A percentile compares a stretch with the other conserved stretches of the same genome.
Conservation (phyloP, 352 stramenopile genomes). For the Globisporangium parvum region DNA sequence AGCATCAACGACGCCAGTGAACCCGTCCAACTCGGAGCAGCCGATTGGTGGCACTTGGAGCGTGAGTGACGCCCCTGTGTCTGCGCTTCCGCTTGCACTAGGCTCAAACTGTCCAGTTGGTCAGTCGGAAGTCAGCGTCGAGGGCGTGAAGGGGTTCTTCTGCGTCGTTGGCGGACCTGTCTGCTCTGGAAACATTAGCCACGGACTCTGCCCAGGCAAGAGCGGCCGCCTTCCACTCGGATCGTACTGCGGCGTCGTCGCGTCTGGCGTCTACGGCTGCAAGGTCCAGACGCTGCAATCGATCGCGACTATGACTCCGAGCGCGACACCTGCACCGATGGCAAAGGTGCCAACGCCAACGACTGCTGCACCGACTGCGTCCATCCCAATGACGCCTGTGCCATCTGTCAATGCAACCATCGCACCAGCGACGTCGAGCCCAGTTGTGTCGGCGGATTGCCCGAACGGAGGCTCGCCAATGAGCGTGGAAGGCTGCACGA, state of each 20-base stretch:
- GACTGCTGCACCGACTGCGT: not conserved
- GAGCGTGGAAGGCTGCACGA: slow-evolving; percentile 12
- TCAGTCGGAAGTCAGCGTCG: slow-evolving; percentile 3
- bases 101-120: slow-evolving; percentile 5
- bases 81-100: not conserved
- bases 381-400: slow-evolving; percentile 2
- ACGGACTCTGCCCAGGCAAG: slow-evolving; percentile 8
- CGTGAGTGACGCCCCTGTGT: not conserved
- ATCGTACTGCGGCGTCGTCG: slow-evolving; percentile 15
- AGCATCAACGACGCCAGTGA: too few relatives aligned
- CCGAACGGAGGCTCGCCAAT: slow-evolving; percentile 5
- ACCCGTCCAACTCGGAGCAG: too few relatives aligned
- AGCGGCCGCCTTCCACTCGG: slow-evolving; percentile 9
- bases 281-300: slow-evolving; percentile 11
- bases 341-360: not conserved
- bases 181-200: slow-evolving; percentile 7
- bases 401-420: not conserved
- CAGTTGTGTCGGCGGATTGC: slow-evolving; percentile 1
- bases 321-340: not conserved
- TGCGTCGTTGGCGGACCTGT: slow-evolving; percentile 8
- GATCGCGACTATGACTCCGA: not conserved
- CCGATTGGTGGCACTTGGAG: not conserved
- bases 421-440: not conserved
- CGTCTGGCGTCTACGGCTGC: slow-evolving; percentile 16
- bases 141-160: slow-evolving; percentile 11